phyloP scores from a whole-genome alignment of 78 protist genomes.

The Reticulomyxa filosa region DNA sequence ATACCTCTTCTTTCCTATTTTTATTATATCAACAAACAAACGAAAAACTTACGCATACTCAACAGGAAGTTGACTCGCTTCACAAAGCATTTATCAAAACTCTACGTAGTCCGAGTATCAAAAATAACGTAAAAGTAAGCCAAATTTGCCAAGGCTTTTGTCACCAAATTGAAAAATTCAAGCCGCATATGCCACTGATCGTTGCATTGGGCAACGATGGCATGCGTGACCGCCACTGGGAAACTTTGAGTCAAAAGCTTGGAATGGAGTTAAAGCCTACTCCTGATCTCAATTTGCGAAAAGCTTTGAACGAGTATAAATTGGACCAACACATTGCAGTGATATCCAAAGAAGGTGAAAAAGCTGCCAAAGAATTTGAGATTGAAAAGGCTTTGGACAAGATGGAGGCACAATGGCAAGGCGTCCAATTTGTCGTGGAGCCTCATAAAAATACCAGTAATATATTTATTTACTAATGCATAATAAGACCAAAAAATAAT shows the following conservation, averaged over 20 bases:
- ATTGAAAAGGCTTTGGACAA: slow-evolving; percentile 40
- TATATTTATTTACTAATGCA: slow-evolving; percentile 4
- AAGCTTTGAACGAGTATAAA: neutral
- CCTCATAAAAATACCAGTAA: slow-evolving; percentile 29
- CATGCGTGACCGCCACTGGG: slow-evolving; percentile 69
- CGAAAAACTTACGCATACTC: neutral
- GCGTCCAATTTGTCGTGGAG: slow-evolving; percentile 5
- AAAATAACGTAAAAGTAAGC: neutral
- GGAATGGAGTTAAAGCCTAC: slow-evolving; percentile 19
- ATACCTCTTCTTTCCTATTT: neutral
- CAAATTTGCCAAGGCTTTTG: neutral
- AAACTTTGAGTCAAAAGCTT: slow-evolving; percentile 6
- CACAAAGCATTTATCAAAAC: neutral
- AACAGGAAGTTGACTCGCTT: no score
- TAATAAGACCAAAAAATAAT: neutral
- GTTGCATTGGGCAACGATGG: slow-evolving; percentile 48
- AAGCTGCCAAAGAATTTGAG: slow-evolving; percentile 39
- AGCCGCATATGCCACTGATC: slow-evolving; percentile 45
- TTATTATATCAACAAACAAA: neutral
- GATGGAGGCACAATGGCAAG: slow-evolving; percentile 37
- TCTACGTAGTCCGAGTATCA: neutral
- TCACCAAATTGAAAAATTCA: slow-evolving; percentile 41
- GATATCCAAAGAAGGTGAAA: slow-evolving; percentile 13
- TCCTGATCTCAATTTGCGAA: neutral
- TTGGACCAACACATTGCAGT: neutral